Evolutionary conservation across 2,329 filamentous ascomycete genomes (phyloP).

Genomic region (Alternaria arbusti): DNA sequence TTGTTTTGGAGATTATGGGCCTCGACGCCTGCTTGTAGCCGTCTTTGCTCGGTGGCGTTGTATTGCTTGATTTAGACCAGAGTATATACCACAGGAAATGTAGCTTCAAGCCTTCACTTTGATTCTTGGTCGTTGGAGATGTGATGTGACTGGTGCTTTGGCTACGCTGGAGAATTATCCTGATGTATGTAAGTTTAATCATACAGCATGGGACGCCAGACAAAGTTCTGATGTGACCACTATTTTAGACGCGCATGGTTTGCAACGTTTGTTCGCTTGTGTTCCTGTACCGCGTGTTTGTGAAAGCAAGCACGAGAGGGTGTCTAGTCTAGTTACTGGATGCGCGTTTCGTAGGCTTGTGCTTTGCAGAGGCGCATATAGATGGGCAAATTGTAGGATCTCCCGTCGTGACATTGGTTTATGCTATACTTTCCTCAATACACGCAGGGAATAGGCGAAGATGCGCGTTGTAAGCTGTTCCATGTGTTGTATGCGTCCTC

Average conservation of each 20-base stretch:
- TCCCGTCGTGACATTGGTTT: rapidly evolving
- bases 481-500: neutral
- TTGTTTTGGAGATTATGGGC: neutral
- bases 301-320: neutral
- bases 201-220: neutral
- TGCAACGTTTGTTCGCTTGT: neutral
- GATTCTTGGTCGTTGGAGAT: neutral
- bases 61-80: conserved; percentile 4
- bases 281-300: neutral
- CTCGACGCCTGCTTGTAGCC: neutral
- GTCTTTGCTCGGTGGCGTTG: neutral
- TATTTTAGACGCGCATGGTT: neutral
- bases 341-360: neutral
- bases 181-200: neutral
- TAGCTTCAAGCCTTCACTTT: neutral
- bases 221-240: rapidly evolving
- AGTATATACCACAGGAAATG: conserved; percentile 11
- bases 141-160: neutral
- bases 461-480: neutral
- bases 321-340: no score
- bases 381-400: neutral
- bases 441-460: neutral
- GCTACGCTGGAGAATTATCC: neutral
- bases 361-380: neutral
- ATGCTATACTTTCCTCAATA: neutral